phyloP scores from a whole-genome alignment of 164 flowering plant genomes.

The Aristolochia contorta region DNA sequence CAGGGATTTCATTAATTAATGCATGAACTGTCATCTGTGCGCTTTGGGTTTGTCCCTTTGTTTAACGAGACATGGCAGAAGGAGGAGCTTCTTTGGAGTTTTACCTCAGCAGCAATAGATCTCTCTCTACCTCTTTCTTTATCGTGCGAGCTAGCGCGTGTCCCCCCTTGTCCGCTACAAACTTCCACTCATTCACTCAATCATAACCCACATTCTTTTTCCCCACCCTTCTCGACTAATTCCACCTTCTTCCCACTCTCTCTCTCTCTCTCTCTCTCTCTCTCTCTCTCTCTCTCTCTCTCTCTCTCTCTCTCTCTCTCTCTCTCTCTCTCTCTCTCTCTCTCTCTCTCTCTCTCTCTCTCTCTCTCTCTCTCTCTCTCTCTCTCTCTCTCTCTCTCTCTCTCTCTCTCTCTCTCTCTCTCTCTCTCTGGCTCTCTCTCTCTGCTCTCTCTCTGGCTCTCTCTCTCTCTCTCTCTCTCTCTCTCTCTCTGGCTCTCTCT shows the following conservation, averaged over 20 bases:
- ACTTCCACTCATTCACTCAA: slow-evolving; percentile 17
- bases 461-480: slow-evolving; percentile 1
- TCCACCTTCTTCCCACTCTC: slow-evolving; percentile 7
- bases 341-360: no score
- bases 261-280: slow-evolving; percentile 4
- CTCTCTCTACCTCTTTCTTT: no score
- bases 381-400: no score
- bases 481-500: slow-evolving; percentile 7
- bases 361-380: no score
- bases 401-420: slow-evolving; percentile 15
- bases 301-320: neutral
- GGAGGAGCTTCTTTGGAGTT: no score
- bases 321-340: no score
- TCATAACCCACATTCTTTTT: slow-evolving; percentile 1
- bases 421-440: neutral
- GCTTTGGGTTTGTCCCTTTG: no score
- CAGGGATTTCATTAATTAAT: no score
- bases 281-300: neutral
- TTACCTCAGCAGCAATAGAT: no score
- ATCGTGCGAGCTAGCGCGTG: no score
- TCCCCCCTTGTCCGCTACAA: slow-evolving; percentile 11
- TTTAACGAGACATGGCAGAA: no score
- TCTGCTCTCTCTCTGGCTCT: neutral
- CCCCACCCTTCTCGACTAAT: slow-evolving; percentile 11
- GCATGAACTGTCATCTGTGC: no score